Evolutionary conservation across 2,329 filamentous ascomycete genomes (phyloP), one percentile per base, ranked within the genome.

Genomic region (Fusarium tupiense): DNA sequence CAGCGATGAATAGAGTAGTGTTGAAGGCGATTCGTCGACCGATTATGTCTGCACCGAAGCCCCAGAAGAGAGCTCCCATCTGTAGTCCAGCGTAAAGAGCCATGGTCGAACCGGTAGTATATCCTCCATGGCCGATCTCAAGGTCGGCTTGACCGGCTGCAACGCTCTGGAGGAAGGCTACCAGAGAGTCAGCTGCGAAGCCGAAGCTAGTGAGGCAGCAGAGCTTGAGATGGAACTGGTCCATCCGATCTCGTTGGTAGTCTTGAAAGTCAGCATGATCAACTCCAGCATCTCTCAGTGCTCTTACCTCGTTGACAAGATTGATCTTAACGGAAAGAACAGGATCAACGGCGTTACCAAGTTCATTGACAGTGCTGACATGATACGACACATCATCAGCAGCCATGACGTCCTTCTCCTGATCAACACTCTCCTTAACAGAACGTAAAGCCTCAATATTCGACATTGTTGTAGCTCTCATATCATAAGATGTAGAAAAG

Each of bases 11-110:
- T 2, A 65, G 47, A 1, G 63, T 63, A 17, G 38, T 20, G 29
- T 66, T 66, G n/a, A 66, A 66, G 6, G 64, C 59, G 6, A 46
- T 37, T 1, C 64, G 11, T 14, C 57, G 31, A 19, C 57, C 57
- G 5, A 66, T 35, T 0, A 66, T 64, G 0, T 66, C 64, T 3
- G 64, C 64, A 3, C 64, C 59, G 2, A 66, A 66, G 2, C 64
- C 64, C 64, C 64, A 66, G 59, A 66, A 64, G 6, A 66, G 24
- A 8, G 64, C 64, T 16, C 64, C 64, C 12, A 49, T 59, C 19
- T 59, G 56, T 0, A 59, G 40, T 17, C 56, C 56, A 1, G 56
- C 56, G 6, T 59, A 59, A 2, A 59, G 41, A 37, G 56, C 56
- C 31, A 59, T 59, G 2, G 31, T 49, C 0, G 56, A 49, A 0